Percentiles rank a stretch among this genome's conserved stretches.
phyloP scores from a whole-genome alignment of 208 protist genomes.

The Baffinella frigidus region DNA sequence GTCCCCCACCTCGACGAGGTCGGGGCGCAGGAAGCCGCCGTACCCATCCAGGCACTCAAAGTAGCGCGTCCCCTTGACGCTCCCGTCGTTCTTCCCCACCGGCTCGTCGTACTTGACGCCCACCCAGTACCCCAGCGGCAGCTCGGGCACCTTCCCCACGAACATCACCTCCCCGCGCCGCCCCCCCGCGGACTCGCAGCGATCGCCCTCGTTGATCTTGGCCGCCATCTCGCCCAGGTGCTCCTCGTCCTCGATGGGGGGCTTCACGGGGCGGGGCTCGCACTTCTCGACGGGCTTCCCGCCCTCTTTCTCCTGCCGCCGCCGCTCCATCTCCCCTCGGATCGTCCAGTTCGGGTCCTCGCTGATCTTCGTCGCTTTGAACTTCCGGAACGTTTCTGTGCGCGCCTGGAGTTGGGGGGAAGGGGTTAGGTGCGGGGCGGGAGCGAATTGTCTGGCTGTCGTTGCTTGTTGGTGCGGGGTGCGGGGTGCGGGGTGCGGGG shows the following conservation, averaged over 20 bases:
- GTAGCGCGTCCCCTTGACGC: conserved; percentile 36
- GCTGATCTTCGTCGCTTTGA: not conserved
- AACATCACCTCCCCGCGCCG: conserved; percentile 47
- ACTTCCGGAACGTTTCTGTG: too few species aligned
- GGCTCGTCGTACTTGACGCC: conserved; percentile 67
- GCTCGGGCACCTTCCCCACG: conserved; percentile 38
- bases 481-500: too few species aligned
- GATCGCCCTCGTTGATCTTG: not conserved
- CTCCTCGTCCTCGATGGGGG: not conserved
- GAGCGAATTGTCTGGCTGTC: too few species aligned
- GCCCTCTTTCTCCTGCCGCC: not conserved
- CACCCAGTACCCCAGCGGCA: conserved; percentile 54
- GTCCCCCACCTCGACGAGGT: conserved; percentile 24
- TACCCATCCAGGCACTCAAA: conserved; percentile 59
- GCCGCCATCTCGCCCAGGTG: not conserved
- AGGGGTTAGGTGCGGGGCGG: too few species aligned
- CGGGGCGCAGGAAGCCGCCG: conserved; percentile 45
- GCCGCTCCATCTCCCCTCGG: conserved; percentile 3
- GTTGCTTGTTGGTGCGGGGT: too few species aligned
- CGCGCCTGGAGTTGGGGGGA: too few species aligned
- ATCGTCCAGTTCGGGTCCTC: conserved; percentile 55
- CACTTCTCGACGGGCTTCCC: not conserved
- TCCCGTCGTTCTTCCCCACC: conserved; percentile 64
- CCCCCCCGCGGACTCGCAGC: conserved; percentile 31
- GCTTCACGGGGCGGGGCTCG: too few species aligned